A percentile compares a stretch with the other conserved stretches of the same genome.
These are phyloP conservation scores for Exophiala aquamarina DNA, from an alignment of 2,329 filamentous ascomycete genomes.

Conservation along the genomic window DNA sequence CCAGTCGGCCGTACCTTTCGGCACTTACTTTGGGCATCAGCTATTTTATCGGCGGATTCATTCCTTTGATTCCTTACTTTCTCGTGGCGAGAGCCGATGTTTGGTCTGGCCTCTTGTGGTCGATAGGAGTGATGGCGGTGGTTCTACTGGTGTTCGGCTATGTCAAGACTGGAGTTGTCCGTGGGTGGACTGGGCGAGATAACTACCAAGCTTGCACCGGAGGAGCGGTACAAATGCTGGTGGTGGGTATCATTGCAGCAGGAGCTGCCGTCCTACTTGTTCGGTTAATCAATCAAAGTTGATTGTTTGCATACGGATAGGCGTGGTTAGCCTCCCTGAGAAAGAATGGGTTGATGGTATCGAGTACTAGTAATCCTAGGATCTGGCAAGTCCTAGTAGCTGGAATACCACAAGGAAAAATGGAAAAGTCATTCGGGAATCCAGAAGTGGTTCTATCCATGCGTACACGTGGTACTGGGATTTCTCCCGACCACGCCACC, in stretches of 20 bases:
- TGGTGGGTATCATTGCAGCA: conserved; percentile 65
- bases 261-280: conserved; percentile 62
- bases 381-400: too few species aligned
- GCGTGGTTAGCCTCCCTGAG: background rate
- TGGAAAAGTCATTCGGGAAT: too few species aligned
- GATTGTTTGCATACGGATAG: conserved; percentile 3
- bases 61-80: conserved; percentile 56
- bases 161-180: conserved; percentile 48
- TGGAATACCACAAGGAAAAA: too few species aligned
- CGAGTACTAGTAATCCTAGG: too few species aligned
- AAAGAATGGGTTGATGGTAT: too few species aligned
- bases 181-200: conserved; percentile 43
- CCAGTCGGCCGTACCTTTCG: conserved; percentile 47
- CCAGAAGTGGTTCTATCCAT: too few species aligned
- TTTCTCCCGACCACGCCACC: too few species aligned
- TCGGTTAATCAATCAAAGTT: conserved; percentile 19
- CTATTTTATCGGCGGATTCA: conserved; percentile 42
- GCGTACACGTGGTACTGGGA: too few species aligned
- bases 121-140: conserved; percentile 52
- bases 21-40: conserved; percentile 37
- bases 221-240: conserved; percentile 64
- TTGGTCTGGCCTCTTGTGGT: conserved; percentile 45
- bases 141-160: conserved; percentile 54
- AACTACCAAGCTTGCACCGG: conserved; percentile 56
- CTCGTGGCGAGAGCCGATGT: conserved; percentile 36